A percentile compares a stretch with the other conserved stretches of the same genome.
These are phyloP conservation scores for Skeletonema tropicum DNA, from an alignment of 108 stramenopile genomes.

Conservation along the genomic window DNA sequence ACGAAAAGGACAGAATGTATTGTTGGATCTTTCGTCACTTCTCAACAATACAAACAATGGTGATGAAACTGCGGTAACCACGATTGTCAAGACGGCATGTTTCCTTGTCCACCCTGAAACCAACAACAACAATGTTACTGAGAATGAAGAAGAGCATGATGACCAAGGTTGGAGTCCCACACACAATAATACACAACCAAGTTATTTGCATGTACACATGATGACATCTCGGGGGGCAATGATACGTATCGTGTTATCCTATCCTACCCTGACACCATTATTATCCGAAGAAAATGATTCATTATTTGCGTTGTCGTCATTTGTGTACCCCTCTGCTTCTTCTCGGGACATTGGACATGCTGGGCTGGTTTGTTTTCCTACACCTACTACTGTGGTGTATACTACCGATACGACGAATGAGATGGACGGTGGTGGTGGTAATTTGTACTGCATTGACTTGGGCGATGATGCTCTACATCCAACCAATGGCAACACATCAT, in stretches of 20 bases:
- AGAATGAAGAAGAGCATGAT: neutral
- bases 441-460: conserved; percentile 43
- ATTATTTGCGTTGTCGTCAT: neutral
- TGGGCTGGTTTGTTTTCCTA: conserved; percentile 41
- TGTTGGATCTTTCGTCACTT: neutral
- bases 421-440: neutral
- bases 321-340: neutral
- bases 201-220: conserved; percentile 5
- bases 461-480: neutral
- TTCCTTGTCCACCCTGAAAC: neutral
- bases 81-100: neutral
- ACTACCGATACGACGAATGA: conserved; percentile 28
- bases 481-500: neutral
- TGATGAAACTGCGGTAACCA: neutral
- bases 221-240: conserved; percentile 10
- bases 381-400: conserved; percentile 29
- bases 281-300: neutral
- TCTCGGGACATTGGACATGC: conserved; percentile 2
- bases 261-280: conserved; percentile 8
- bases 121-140: neutral
- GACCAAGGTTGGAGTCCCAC: neutral
- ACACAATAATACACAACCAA: neutral
- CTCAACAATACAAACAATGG: neutral
- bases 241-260: conserved; percentile 1
- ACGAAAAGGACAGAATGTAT: neutral